Conservation (phyloP, 768 basidiomycete genomes). For the Sarcodon aspratus region DNA sequence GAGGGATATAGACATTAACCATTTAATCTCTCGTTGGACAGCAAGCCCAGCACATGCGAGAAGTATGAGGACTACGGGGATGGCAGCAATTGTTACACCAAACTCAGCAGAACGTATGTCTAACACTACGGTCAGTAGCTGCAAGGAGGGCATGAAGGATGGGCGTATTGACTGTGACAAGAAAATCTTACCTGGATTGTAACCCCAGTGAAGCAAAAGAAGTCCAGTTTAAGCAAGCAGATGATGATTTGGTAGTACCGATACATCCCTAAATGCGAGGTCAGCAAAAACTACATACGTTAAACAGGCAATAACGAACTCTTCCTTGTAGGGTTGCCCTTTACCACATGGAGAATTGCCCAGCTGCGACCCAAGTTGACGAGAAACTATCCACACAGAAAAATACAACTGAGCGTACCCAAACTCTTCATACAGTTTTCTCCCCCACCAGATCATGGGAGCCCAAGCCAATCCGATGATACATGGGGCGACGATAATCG, state of each 20-base stretch:
- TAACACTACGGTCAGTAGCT: conserved; percentile 80
- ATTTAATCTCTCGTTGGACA: conserved; percentile 72
- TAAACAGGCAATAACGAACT: conserved; percentile 25
- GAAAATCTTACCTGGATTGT: conserved; percentile 61
- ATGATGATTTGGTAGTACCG: conserved; percentile 83
- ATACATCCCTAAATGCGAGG: conserved; percentile 58
- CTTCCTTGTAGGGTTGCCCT: conserved; percentile 79
- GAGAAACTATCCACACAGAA: background rate
- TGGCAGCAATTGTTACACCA: conserved; percentile 71
- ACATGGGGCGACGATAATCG: conserved; percentile 64
- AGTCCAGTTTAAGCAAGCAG: conserved; percentile 83
- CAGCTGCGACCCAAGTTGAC: conserved; percentile 34
- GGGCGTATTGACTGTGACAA: background rate
- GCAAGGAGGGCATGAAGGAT: background rate
- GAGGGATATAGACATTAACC: conserved; percentile 68
- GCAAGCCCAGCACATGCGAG: conserved; percentile 57
- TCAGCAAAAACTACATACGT: conserved; percentile 2
- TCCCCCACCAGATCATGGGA: conserved; percentile 55
- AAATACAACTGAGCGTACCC: conserved; percentile 37
- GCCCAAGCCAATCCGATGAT: conserved; percentile 60
- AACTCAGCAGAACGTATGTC: conserved; percentile 57
- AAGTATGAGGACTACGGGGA: conserved; percentile 65
- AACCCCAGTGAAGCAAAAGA: conserved; percentile 79
- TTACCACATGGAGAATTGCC: conserved; percentile 87
- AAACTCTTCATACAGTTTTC: conserved; percentile 67